Conservation (phyloP, 371 early-diverging fungal genomes). For the Syncephalastrum racemosum region DNA sequence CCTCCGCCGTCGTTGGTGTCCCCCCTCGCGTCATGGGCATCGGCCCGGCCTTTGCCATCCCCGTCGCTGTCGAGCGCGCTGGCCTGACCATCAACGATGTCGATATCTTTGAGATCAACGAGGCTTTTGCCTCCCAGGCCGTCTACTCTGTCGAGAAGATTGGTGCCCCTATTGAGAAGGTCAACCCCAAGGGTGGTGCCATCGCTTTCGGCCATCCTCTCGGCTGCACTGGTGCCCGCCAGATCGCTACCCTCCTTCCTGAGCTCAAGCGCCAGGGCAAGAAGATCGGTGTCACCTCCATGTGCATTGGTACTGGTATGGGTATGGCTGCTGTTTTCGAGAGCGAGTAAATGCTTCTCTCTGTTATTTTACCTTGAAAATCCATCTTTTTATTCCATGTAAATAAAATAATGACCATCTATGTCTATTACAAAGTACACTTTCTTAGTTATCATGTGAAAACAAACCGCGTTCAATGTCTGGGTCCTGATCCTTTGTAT, state of each 20-base stretch:
- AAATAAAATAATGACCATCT: no score
- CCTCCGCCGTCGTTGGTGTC: conserved; percentile 90
- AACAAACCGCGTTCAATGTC: no score
- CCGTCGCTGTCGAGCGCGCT: conserved; percentile 82
- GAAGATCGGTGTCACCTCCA: conserved; percentile 86
- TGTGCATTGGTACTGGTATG: conserved; percentile 98
- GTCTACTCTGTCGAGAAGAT: conserved; percentile 91
- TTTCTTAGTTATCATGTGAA: no score
- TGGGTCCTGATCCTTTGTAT: no score
- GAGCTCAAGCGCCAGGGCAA: conserved; percentile 89
- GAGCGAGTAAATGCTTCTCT: conserved; percentile 59
- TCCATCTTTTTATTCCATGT: conserved; percentile 1
- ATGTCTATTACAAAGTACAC: no score
- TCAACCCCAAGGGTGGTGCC: conserved; percentile 98
- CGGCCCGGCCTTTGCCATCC: conserved; percentile 95
- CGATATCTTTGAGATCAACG: conserved; percentile 86
- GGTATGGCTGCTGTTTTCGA: conserved; percentile 95
- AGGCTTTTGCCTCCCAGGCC: conserved; percentile 98
- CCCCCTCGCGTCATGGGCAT: conserved; percentile 95
- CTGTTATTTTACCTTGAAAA: background rate
- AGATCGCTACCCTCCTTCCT: conserved; percentile 92
- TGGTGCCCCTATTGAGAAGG: conserved; percentile 82
- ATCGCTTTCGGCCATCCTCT: conserved; percentile 67
- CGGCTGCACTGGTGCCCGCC: conserved; percentile 95
- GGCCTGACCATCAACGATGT: conserved; percentile 81